Base-by-base conservation (phyloP, 768 basidiomycete genomes). In the Naematelia aurantialba region DNA sequence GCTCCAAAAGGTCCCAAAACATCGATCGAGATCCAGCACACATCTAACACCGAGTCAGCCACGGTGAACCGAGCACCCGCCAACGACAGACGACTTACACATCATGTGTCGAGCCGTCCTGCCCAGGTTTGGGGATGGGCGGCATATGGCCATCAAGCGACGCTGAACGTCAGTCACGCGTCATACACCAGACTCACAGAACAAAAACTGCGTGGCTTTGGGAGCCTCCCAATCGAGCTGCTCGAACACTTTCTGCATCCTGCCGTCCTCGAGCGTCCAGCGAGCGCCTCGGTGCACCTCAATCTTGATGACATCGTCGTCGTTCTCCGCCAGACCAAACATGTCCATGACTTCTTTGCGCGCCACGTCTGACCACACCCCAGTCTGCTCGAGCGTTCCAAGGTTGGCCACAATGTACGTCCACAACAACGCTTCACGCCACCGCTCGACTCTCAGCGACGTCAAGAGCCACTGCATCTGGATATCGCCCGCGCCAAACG, bases 371-470 rank as follows among this genome's bases (percentile, higher is more conserved):
- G 58, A 53, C 73, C 73, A 74, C 0, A 60, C 22, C 19, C 59
- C 62, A 12, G 51, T 52, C 2, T 57, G 46, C n/a, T 48, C 63
- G 5, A 66, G 46, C 0, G 59, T 61, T 4, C 71, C 69, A 1
- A 77, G 59, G 46, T 64, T 63, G 3, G 65, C 71, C 4, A 77
- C 73, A 4, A 61, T 55, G 53, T 72, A 78, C 3, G 73, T 74
- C 73, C 73, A 78, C n/a, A 78, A 47, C 19, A 76, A 46, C n/a
- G 70, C 74, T 57, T 73, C 72, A 21, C 74, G 60, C 74, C 74
- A 76, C 26, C 74, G 61, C 45, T 76, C 74, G 19, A 76, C 69
- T 24, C 69, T 53, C 17, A 72, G 45, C 34, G 70, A 63, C 1
- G 64, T 67, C 45, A 69, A 27, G 5, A 75, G 53, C 74, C 74